Evolutionary conservation across 306 rosid genomes (phyloP).

Genomic region (Ammopiptanthus mongolicus): DNA sequence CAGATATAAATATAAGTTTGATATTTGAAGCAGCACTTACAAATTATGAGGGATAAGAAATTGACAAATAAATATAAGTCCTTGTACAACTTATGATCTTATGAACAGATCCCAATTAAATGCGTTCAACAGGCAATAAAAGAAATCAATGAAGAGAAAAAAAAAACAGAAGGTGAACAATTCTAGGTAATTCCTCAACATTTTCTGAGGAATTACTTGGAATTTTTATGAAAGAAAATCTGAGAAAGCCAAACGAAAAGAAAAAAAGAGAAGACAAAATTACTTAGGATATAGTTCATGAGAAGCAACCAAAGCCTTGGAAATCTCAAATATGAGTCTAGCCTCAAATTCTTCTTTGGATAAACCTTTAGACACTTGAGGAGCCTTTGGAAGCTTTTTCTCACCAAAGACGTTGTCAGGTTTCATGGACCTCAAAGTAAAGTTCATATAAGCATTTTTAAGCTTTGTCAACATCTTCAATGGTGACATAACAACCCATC

Average conservation of each 20-base stretch:
- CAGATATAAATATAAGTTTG: no score
- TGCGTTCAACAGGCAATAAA: neutral
- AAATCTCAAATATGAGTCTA: conserved; percentile 53
- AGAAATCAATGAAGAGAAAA: neutral
- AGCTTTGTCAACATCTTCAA: conserved; percentile 41
- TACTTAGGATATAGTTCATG: conserved; percentile 29
- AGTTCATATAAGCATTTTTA: conserved; percentile 39
- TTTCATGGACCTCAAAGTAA: conserved; percentile 34
- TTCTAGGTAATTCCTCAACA: neutral
- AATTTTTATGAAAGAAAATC: neutral
- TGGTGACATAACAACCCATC: conserved; percentile 37
- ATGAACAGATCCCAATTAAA: neutral
- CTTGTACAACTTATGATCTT: neutral
- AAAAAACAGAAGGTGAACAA: neutral
- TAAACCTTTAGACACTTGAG: neutral
- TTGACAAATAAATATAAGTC: neutral
- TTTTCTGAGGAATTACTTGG: neutral
- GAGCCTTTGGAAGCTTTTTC: conserved; percentile 30
- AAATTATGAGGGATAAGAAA: neutral
- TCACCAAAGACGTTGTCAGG: conserved; percentile 24
- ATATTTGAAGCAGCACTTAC: neutral
- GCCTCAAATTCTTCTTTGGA: conserved; percentile 35
- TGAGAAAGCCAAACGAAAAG: neutral
- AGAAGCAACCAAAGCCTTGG: conserved; percentile 45
- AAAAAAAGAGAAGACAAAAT: neutral